A percentile compares a stretch with the other conserved stretches of the same genome.
Evolutionary conservation across 495 filamentous ascomycete species (phyloP).

Genomic region (Cercophora samala): DNA sequence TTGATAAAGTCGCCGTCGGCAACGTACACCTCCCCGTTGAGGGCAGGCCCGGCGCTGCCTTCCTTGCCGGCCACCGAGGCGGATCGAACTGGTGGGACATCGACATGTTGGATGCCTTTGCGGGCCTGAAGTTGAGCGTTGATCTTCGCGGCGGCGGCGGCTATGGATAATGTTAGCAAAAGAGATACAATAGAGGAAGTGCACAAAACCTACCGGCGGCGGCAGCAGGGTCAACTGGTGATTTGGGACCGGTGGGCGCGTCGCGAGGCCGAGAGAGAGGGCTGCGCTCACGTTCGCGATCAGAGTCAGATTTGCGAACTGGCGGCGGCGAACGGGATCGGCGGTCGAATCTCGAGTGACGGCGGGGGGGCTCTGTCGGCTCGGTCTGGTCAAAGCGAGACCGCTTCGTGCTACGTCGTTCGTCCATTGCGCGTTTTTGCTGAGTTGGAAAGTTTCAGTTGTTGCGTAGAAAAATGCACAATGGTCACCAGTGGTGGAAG

Average conservation of each 20-base stretch:
- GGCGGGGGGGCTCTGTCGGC: slow-evolving; percentile 67
- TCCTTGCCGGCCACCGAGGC: slow-evolving; percentile 29
- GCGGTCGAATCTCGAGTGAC: slow-evolving; percentile 73
- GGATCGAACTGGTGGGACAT: slow-evolving; percentile 81
- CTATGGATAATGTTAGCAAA: slow-evolving; percentile 48
- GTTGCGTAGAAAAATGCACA: slow-evolving; percentile 3
- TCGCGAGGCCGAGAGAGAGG: slow-evolving; percentile 60
- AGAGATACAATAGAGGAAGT: too few species aligned
- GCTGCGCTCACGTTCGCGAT: slow-evolving; percentile 79
- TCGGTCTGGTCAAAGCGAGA: slow-evolving; percentile 91
- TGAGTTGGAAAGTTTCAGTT: background rate
- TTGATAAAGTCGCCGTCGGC: slow-evolving; percentile 96
- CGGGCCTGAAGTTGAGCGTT: slow-evolving; percentile 90
- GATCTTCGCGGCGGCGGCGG: slow-evolving; percentile 88
- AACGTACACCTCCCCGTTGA: slow-evolving; percentile 86
- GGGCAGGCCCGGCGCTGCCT: slow-evolving; percentile 33
- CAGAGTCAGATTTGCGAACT: slow-evolving; percentile 50
- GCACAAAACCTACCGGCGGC: slow-evolving; percentile 81
- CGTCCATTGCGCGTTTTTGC: slow-evolving; percentile 56
- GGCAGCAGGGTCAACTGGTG: slow-evolving; percentile 68
- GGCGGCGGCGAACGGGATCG: slow-evolving; percentile 84
- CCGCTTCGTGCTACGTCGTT: slow-evolving; percentile 69
- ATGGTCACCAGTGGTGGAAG: background rate
- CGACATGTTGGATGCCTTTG: slow-evolving; percentile 89
- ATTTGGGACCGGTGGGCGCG: slow-evolving; percentile 46